Evolutionary conservation across 176 grass and related monocot species (phyloP).

Genomic region (Chloris gayana): DNA sequence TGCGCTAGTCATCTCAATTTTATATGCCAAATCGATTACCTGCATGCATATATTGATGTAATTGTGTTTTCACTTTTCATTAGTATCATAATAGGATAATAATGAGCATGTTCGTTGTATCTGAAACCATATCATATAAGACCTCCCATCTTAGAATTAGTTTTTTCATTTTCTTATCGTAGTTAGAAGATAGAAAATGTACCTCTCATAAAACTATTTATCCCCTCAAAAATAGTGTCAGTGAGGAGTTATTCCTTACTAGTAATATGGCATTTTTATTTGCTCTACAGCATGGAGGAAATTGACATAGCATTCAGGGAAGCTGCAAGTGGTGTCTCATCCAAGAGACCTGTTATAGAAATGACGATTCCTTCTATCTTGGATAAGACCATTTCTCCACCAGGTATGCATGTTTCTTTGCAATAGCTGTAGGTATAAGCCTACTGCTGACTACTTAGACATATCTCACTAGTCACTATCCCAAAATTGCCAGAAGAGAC

Average conservation of each 20-base stretch:
- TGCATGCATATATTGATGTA: neutral
- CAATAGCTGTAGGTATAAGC: neutral
- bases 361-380: slow-evolving; percentile 98
- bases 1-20: slow-evolving; percentile 5
- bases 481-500: slow-evolving; percentile 1
- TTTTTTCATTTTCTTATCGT: slow-evolving; percentile 24
- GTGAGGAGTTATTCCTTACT: slow-evolving; percentile 3
- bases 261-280: slow-evolving; percentile 20
- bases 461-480: slow-evolving; percentile 17
- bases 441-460: slow-evolving; percentile 9
- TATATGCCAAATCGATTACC: slow-evolving; percentile 10
- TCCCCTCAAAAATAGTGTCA: neutral
- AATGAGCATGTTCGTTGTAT: neutral
- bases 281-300: slow-evolving; percentile 80
- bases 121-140: slow-evolving; percentile 4
- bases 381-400: slow-evolving; percentile 93
- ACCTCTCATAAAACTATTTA: neutral
- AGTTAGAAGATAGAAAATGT: slow-evolving; percentile 15
- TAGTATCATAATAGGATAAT: slow-evolving; percentile 16
- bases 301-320: slow-evolving; percentile 85
- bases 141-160: neutral
- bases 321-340: slow-evolving; percentile 71
- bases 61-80: slow-evolving; percentile 4
- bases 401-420: slow-evolving; percentile 53
- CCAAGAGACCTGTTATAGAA: slow-evolving; percentile 95